A percentile compares a stretch with the other conserved stretches of the same genome.
phyloP scores from a whole-genome alignment of 441 rosid genomes.

The Pelargonium australe region DNA sequence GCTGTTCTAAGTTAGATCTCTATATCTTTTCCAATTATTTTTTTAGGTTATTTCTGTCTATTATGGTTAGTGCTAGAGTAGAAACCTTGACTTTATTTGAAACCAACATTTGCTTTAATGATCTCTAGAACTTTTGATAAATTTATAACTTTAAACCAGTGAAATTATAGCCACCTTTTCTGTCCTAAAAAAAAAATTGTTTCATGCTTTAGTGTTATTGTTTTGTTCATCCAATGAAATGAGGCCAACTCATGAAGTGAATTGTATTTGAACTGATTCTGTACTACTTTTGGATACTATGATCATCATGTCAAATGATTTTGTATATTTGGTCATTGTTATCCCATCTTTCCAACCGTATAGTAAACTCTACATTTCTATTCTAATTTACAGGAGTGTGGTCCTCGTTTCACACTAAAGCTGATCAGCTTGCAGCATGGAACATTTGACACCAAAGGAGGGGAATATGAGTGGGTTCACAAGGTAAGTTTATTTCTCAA shows the following conservation, averaged over 20 bases:
- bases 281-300: not conserved
- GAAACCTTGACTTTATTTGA: no score
- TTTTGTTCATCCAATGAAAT: no score
- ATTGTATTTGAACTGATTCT: no score
- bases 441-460: conserved; percentile 74
- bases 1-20: not conserved
- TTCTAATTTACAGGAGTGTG: conserved; percentile 53
- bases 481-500: conserved; percentile 45
- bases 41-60: not conserved
- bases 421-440: conserved; percentile 74
- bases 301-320: not conserved
- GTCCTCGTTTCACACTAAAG: conserved; percentile 84
- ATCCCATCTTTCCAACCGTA: no score
- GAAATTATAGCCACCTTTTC: no score
- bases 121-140: no score
- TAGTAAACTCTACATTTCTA: not conserved
- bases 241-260: no score
- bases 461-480: conserved; percentile 92
- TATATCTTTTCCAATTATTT: not conserved
- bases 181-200: no score
- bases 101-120: no score
- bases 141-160: no score
- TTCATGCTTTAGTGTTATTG: not conserved
- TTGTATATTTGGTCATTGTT: no score
- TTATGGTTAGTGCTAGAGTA: no score